Percentiles rank a stretch among this genome's conserved stretches.
Conservation (phyloP, 805 yeast genomes). For the Saturnispora quitensis region DNA sequence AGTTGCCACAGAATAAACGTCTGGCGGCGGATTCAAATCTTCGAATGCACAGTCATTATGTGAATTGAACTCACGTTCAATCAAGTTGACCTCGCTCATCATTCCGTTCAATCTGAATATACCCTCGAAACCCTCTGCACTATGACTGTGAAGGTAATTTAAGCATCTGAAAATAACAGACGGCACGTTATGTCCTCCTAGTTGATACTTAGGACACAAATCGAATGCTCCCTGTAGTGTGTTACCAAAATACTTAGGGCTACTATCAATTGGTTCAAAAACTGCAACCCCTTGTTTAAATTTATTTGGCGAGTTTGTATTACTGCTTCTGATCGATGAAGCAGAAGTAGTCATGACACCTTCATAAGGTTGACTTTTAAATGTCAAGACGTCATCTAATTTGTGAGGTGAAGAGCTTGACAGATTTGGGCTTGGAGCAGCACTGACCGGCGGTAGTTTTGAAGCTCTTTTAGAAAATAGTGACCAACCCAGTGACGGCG, state of each 20-base stretch:
- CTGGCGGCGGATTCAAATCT: conserved; percentile 39
- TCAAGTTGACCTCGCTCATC: conserved; percentile 58
- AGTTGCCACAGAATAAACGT: conserved; percentile 83
- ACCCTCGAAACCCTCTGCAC: conserved; percentile 83
- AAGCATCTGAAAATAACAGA: conserved; percentile 70
- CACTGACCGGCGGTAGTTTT: conserved; percentile 35
- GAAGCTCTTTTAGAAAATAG: conserved; percentile 2
- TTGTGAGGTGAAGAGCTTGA: conserved; percentile 7
- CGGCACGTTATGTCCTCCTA: conserved; percentile 46
- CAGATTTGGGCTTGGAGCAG: conserved; percentile 34
- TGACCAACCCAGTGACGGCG: conserved; percentile 3
- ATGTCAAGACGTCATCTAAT: conserved; percentile 20
- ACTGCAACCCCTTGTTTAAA: background rate
- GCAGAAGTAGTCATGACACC: conserved; percentile 12
- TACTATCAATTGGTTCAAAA: conserved; percentile 13
- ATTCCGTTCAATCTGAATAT: conserved; percentile 88
- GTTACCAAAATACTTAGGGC: conserved; percentile 50
- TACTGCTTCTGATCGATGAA: background rate
- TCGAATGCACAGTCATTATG: conserved; percentile 62
- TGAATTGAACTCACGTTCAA: conserved; percentile 61
- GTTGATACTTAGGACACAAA: conserved; percentile 39
- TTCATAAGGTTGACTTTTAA: conserved; percentile 28
- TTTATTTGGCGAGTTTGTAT: conserved; percentile 7
- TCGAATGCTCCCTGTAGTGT: conserved; percentile 43
- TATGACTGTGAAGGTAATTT: conserved; percentile 51